A percentile compares a stretch with the other conserved stretches of the same genome.
phyloP scores from a whole-genome alignment of 352 stramenopile species.

The Aphanomyces euteiches region DNA sequence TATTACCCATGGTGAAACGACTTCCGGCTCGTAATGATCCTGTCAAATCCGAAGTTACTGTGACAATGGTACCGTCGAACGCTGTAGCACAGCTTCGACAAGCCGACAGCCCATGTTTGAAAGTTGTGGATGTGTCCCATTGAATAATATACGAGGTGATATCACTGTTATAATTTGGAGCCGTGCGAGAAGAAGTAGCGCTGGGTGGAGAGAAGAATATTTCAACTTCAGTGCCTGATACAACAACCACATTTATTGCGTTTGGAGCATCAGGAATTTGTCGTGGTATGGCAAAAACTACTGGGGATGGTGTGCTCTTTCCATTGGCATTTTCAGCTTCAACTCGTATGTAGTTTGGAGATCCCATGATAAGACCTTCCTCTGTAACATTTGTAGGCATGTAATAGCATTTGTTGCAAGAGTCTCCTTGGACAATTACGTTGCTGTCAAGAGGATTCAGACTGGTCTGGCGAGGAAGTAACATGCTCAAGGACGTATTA shows the following conservation, averaged over 20 bases:
- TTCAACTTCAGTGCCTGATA: constrained; percentile 85
- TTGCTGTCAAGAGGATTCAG: neutral
- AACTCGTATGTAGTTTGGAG: constrained; percentile 73
- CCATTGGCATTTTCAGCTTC: constrained; percentile 75
- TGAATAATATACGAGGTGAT: constrained; percentile 87
- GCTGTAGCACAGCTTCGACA: constrained; percentile 47
- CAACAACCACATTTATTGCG: constrained; percentile 78
- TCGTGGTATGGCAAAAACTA: constrained; percentile 52
- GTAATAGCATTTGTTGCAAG: constrained; percentile 59
- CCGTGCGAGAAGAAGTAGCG: constrained; percentile 48
- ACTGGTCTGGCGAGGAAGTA: neutral
- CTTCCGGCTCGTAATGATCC: constrained; percentile 36
- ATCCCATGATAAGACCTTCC: constrained; percentile 44
- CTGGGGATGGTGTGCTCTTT: constrained; percentile 45
- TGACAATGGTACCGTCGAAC: constrained; percentile 43
- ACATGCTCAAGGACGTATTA: constrained; percentile 1
- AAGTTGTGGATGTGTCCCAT: constrained; percentile 71
- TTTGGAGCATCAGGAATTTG: constrained; percentile 86
- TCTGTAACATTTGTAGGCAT: neutral
- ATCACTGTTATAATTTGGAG: constrained; percentile 71
- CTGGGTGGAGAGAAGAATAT: constrained; percentile 86
- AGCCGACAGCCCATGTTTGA: constrained; percentile 57
- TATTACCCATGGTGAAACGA: constrained; percentile 50
- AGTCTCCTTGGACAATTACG: neutral
- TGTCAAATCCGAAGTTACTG: constrained; percentile 35